A percentile compares a stretch with the other conserved stretches of the same genome.
Evolutionary conservation across 73 alveolate genomes (phyloP).

Genomic region (Paramecium biaurelia): DNA sequence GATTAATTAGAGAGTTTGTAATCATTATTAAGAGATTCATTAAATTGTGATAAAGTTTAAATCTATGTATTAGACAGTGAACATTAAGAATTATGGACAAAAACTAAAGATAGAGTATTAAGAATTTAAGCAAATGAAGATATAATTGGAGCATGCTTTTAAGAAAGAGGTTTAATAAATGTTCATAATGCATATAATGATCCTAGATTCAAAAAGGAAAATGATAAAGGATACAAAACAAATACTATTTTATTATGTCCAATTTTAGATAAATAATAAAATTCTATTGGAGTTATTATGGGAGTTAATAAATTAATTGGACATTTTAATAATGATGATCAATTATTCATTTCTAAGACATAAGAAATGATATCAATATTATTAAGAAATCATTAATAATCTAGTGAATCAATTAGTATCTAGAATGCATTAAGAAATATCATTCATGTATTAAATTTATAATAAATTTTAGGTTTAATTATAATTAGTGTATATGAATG

Average conservation of each 20-base stretch:
- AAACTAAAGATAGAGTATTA: conserved; percentile 15
- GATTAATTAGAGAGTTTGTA: background rate
- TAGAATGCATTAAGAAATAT: conserved; percentile 12
- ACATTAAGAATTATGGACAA: conserved; percentile 26
- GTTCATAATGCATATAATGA: conserved; percentile 51
- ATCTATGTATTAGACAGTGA: conserved; percentile 19
- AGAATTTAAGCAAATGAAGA: conserved; percentile 27
- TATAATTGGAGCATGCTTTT: conserved; percentile 35
- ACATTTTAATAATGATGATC: conserved; percentile 43
- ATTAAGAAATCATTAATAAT: conserved; percentile 36
- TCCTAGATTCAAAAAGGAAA: conserved; percentile 38
- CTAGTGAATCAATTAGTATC: conserved; percentile 2
- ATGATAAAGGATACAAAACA: conserved; percentile 34
- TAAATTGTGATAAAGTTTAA: conserved; percentile 10
- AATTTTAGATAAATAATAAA: background rate
- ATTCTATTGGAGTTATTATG: conserved; percentile 7
- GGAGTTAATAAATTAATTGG: conserved; percentile 30
- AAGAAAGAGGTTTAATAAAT: conserved; percentile 14
- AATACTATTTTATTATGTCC: conserved; percentile 28
- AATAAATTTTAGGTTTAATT: background rate
- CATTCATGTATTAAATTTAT: background rate
- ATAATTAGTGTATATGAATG: background rate
- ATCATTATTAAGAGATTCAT: conserved; percentile 1
- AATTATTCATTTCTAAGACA: background rate
- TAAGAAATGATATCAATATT: conserved; percentile 15